phyloP scores from a whole-genome alignment of 2,329 filamentous ascomycete species.

The Scytalidium lignicola region DNA sequence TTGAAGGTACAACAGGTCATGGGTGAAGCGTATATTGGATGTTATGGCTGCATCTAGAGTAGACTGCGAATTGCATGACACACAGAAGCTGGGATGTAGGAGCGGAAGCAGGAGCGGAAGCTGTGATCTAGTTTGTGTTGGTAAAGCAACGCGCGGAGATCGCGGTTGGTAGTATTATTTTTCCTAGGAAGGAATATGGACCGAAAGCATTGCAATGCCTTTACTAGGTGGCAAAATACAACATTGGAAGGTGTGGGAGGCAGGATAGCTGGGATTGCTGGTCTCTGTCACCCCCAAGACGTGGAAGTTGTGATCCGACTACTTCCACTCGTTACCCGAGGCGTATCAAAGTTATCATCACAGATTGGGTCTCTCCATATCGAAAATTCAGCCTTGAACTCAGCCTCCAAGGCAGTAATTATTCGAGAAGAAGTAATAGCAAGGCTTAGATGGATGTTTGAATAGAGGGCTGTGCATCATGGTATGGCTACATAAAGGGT shows the following conservation, averaged over 20 bases:
- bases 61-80: neutral
- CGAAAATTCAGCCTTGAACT: neutral
- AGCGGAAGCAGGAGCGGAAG: neutral
- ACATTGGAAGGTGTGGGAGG: too few species aligned
- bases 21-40: neutral
- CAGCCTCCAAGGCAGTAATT: neutral
- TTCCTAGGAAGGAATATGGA: too few species aligned
- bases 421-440: neutral
- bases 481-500: neutral
- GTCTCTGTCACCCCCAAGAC: too few species aligned
- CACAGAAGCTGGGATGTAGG: neutral
- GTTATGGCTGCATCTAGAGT: neutral
- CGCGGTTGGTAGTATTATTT: too few species aligned
- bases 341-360: neutral
- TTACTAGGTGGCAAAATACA: too few species aligned
- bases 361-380: neutral
- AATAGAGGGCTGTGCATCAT: neutral
- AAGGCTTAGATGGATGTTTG: neutral
- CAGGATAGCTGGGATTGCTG: too few species aligned
- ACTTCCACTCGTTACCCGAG: neutral
- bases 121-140: neutral
- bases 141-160: neutral
- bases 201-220: too few species aligned
- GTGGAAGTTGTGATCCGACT: neutral
- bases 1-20: neutral